Evolutionary conservation across 2,329 filamentous ascomycete species (phyloP).

Genomic region (Catunica adiposa): DNA sequence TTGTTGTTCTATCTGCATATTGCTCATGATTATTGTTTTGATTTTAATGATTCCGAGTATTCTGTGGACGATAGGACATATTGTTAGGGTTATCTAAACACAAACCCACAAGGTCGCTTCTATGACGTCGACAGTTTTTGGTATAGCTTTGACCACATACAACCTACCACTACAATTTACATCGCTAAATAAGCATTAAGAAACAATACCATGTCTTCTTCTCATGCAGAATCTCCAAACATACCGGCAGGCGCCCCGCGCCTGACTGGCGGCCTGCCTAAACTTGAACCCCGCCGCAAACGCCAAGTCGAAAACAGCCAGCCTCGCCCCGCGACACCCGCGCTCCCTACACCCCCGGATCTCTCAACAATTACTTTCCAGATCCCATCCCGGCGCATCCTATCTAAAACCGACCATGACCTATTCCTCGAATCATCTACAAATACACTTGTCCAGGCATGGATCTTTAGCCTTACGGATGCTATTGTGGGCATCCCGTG

Average conservation of each 20-base stretch:
- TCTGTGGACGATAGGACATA: too few species aligned
- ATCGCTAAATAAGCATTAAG: not conserved
- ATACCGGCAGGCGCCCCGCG: slow-evolving; percentile 18
- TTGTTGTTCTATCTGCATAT: too few species aligned
- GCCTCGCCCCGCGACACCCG: slow-evolving; percentile 60
- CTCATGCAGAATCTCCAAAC: not conserved
- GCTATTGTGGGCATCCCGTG: slow-evolving; percentile 56
- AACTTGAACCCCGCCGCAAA: slow-evolving; percentile 47
- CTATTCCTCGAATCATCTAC: slow-evolving; percentile 65
- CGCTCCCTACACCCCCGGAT: slow-evolving; percentile 46
- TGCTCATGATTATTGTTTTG: too few species aligned
- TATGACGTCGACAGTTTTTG: too few species aligned
- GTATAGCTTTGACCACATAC: too few species aligned
- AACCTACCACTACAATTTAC: too few species aligned
- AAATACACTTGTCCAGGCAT: slow-evolving; percentile 60
- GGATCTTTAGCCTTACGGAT: slow-evolving; percentile 75
- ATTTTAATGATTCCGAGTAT: too few species aligned
- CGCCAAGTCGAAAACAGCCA: slow-evolving; percentile 33
- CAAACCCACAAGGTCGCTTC: too few species aligned
- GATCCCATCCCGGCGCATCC: slow-evolving; percentile 58
- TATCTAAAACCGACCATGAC: slow-evolving; percentile 65
- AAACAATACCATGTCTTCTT: not conserved
- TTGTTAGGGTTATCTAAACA: too few species aligned
- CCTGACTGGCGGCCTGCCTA: slow-evolving; percentile 42
- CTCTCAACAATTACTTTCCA: slow-evolving; percentile 43